Evolutionary conservation across 139 green algal species (phyloP), one percentile per base, ranked within the genome.

Genomic region (Trebouxia sp.): DNA sequence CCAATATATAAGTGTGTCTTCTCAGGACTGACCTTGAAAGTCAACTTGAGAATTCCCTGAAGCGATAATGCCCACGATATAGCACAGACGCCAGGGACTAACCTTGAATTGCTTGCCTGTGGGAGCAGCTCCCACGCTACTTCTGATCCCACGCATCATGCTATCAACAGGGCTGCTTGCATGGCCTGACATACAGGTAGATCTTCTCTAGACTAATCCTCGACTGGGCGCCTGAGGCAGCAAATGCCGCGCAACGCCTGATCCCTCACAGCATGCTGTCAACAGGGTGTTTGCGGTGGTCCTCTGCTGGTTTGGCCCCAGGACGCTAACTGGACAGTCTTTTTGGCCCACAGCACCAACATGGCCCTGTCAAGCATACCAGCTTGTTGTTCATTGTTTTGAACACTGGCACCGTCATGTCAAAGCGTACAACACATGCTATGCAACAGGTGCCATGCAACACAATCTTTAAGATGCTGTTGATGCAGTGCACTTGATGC

Each of bases 281-380:
- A 26, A 72, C 43, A 11, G 35, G 62, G 62, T 35, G 28, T 15
- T 72, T 72, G 62, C 62, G 43, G 42, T 72, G 62, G 62, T 37
- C 14, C n/a, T 35, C 28, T 72, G 62, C 62, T 35, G 43, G 62
- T 72, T 35, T 28, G 62, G 62, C 62, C 62, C 62, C 62, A 72
- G 32, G 62, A 32, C 62, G 43, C 43, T 3, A 72, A 14, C 35
- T 72, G 42, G 32, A 35, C 62, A 72, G 62, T 43, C 35, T 72
- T 35, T 17, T 72, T 72, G 32, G 62, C 62, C 5, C 10, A 10
- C 5, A 72, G 62, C 35, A 45, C 32, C 32, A 72, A 12, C 62
- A 28, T 77, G 41, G 53, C 0, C 7, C 7, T 22, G 26, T 75
- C 65, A 75, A n/a, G n/a, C n/a, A n/a, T n/a, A n/a, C n/a, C n/a